A percentile compares a stretch with the other conserved stretches of the same genome.
These are phyloP conservation scores for Talaromyces sp. DNA, from an alignment of 2,329 filamentous ascomycete genomes.

Conservation along the genomic window DNA sequence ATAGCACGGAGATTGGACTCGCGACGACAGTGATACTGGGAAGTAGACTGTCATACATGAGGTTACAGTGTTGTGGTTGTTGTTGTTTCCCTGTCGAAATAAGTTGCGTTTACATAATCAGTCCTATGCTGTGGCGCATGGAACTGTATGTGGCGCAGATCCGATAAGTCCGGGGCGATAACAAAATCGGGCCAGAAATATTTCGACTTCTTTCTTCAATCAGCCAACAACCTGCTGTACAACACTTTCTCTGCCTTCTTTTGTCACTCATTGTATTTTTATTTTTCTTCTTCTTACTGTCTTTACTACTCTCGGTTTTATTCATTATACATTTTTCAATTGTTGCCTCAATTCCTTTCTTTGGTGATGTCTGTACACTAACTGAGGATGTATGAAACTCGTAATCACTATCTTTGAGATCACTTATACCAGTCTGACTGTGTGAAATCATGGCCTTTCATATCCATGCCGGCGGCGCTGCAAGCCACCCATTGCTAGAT, in stretches of 20 bases:
- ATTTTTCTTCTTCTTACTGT: not conserved
- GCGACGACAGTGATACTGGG: not conserved
- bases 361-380: not conserved
- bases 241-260: not conserved
- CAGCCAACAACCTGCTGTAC: not conserved
- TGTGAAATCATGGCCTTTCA: slow-evolving; percentile 1
- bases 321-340: not conserved
- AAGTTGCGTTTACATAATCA: not conserved
- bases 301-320: not conserved
- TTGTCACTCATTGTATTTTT: slow-evolving; percentile 9
- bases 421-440: not conserved
- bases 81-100: not conserved
- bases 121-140: not conserved
- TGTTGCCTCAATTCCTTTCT: not conserved
- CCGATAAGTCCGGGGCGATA: not conserved
- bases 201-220: not conserved
- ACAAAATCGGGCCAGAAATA: not conserved
- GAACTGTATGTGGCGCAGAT: not conserved
- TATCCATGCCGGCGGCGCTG: slow-evolving; percentile 14
- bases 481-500: slow-evolving; percentile 12
- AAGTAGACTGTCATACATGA: not conserved
- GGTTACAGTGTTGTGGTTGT: not conserved
- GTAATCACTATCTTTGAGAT: not conserved
- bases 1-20: no score
- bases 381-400: not conserved